These are phyloP conservation scores for Boletus rubroflammeus DNA, from an alignment of 768 basidiomycete species.

Conservation along the genomic window DNA sequence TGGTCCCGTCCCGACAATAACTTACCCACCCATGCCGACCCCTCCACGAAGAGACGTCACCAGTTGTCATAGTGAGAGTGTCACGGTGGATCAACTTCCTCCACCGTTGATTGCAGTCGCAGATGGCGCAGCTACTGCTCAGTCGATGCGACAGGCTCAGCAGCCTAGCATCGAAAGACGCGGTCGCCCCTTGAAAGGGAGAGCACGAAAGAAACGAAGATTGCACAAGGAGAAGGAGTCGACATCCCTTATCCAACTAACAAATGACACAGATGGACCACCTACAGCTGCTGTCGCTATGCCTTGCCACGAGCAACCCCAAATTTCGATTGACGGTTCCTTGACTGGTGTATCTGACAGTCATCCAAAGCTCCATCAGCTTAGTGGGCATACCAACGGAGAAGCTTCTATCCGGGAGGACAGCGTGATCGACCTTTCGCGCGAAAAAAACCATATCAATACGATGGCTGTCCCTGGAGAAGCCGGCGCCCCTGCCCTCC, in stretches of 20 bases:
- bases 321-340: not conserved
- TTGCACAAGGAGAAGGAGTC: constrained; percentile 6
- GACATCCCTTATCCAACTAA: not conserved
- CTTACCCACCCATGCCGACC: not conserved
- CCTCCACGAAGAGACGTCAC: not conserved
- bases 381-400: not conserved
- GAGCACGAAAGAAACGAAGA: constrained; percentile 16
- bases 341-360: not conserved
- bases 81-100: not conserved
- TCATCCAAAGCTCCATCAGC: not conserved
- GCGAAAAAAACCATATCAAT: not conserved
- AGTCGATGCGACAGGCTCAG: not conserved
- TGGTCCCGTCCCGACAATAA: not conserved
- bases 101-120: not conserved
- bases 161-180: not conserved
- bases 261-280: not conserved
- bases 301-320: constrained; percentile 3
- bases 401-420: not conserved
- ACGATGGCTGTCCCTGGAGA: not conserved
- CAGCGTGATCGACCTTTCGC: not conserved
- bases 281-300: not conserved
- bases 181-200: not conserved
- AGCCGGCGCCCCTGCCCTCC: not conserved
- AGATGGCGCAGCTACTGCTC: not conserved
- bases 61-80: not conserved